Base-by-base conservation (phyloP, 169 alveolate genomes). In the Babesia caballi region DNA sequence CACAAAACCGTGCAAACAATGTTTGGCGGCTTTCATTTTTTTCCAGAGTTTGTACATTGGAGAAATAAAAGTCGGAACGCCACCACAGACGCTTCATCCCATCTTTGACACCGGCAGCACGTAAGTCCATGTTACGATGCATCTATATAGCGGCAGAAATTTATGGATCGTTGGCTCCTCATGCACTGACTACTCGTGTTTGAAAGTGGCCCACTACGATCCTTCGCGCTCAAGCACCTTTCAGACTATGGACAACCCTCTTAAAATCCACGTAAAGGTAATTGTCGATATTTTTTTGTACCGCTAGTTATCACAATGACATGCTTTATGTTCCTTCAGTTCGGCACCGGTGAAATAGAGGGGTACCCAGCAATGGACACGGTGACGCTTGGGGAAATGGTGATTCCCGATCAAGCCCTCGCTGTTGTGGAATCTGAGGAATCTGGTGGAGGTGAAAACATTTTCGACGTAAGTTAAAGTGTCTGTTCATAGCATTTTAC, bases 271-370 rank as follows among this genome's bases (percentile, higher is more conserved):
- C 33, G 90, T 93, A 17, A 85, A 77, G 80, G 85, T 77, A 66
- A 25, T 32, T 41, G 23, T n/a, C 14, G 36, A 27, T 11, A 40
- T 12, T 23, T 12, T 42, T 21, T 1, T 12, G 30, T 7, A 28
- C 50, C 21, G 32, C 42, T 2, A 15, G 7, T 32, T 46, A 41
- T 15, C 30, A 17, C 4, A 6, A 8, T 11, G 32, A 6, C 25
- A 11, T 38, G 5, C 33, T 44, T 27, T 21, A 59, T 32, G 7
- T 41, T 33, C 21, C 17, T 52, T 21, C 56, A 77, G 54, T 93
- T 93, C 65, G 96, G 96, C 33, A 91, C 96, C 2, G 96, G 96
- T 33, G 84, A 90, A 17, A 91, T 93, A 19, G 84, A 87, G 9
- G 96, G 96, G 14, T 69, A 74, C 42, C 78, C 93, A n/a, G 94